Percentiles rank a stretch among this genome's conserved stretches.
phyloP scores from a whole-genome alignment of 805 yeast species.

The Candida ipomoeae region DNA sequence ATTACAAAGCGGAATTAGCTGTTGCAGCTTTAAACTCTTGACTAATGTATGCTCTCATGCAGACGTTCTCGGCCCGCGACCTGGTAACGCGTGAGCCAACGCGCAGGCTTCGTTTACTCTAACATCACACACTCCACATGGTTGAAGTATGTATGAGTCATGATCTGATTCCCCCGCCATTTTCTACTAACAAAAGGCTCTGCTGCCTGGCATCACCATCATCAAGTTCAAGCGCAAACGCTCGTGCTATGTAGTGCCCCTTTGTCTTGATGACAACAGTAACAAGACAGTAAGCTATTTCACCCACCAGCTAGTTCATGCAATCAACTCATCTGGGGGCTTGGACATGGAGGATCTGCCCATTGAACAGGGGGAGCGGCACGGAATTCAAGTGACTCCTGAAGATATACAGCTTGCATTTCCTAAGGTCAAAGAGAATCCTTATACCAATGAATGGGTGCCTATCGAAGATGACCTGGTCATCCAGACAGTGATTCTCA shows the following conservation, averaged over 20 bases:
- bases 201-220: constrained; percentile 24
- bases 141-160: neutral
- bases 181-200: constrained; percentile 15
- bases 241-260: constrained; percentile 28
- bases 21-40: too few species aligned
- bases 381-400: constrained; percentile 9
- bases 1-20: too few species aligned
- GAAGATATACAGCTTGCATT: constrained; percentile 36
- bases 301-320: constrained; percentile 26
- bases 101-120: neutral
- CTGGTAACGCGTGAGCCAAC: neutral
- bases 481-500: constrained; percentile 28
- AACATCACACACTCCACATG: neutral
- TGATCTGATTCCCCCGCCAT: neutral
- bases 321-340: constrained; percentile 50
- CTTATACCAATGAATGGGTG: constrained; percentile 35
- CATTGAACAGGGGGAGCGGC: constrained; percentile 9
- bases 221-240: constrained; percentile 34
- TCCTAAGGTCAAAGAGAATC: constrained; percentile 36
- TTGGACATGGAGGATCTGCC: constrained; percentile 23
- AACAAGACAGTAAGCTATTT: constrained; percentile 20
- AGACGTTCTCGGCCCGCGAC: neutral
- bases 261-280: constrained; percentile 18
- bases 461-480: constrained; percentile 25
- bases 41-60: neutral